These are phyloP conservation scores for Iberis pinnata DNA, from an alignment of 345 rosid species.

Conservation along the genomic window DNA sequence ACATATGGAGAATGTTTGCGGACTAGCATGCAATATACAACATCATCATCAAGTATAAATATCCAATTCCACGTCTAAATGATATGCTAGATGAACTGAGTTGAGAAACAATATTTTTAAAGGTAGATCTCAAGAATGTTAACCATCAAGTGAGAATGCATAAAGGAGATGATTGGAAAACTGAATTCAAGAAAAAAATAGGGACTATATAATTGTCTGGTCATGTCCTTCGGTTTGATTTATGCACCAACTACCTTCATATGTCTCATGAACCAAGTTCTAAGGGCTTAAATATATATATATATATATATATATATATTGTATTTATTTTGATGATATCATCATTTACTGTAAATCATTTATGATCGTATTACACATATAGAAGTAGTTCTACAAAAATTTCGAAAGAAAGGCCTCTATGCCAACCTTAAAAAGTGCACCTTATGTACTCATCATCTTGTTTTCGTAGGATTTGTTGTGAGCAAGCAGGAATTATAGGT, in stretches of 20 bases:
- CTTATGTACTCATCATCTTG: too few relatives aligned
- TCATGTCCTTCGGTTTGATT: neutral
- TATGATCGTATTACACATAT: neutral
- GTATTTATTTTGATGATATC: too few relatives aligned
- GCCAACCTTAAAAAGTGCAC: neutral
- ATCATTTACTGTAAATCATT: neutral
- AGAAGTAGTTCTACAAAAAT: neutral
- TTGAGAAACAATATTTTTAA: too few relatives aligned
- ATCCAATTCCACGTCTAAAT: too few relatives aligned
- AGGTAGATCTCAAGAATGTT: too few relatives aligned
- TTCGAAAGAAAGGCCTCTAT: too few relatives aligned
- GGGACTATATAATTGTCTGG: neutral
- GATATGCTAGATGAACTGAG: too few relatives aligned
- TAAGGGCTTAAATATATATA: neutral
- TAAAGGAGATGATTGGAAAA: neutral
- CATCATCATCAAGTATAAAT: too few relatives aligned
- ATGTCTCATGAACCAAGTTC: neutral
- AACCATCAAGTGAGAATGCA: too few relatives aligned
- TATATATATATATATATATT: neutral
- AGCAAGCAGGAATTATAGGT: neutral
- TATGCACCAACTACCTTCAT: neutral
- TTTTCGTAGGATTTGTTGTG: neutral
- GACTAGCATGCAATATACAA: too few relatives aligned
- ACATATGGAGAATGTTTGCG: too few relatives aligned
- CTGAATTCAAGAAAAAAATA: neutral